These are phyloP conservation scores for Microdochium bolleyi DNA, from an alignment of 2,329 filamentous ascomycete species.

Conservation along the genomic window DNA sequence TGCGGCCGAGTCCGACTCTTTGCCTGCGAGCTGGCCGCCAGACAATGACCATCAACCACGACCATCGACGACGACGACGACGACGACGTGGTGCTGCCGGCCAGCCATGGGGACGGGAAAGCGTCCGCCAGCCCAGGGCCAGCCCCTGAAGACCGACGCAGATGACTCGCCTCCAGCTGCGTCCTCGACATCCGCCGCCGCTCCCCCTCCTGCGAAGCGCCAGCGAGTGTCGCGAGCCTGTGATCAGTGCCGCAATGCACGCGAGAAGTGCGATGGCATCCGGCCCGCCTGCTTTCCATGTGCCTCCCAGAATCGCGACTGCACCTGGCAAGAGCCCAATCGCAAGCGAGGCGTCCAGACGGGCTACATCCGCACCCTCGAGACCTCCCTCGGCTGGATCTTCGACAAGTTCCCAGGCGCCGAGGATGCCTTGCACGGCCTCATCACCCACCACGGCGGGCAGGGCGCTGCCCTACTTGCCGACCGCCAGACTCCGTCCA, in stretches of 20 bases:
- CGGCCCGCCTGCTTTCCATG: constrained; percentile 63
- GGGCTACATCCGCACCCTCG: constrained; percentile 70
- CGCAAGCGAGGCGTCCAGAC: constrained; percentile 74
- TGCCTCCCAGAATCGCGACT: constrained; percentile 51
- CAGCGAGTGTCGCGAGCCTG: constrained; percentile 62
- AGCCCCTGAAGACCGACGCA: constrained; percentile 12
- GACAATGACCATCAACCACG: neutral
- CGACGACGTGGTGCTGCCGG: neutral
- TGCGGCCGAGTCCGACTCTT: too few species aligned
- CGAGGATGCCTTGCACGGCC: constrained; percentile 47
- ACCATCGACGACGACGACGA: constrained; percentile 2
- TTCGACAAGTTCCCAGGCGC: constrained; percentile 53
- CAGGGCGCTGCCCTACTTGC: constrained; percentile 36
- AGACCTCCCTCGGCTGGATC: constrained; percentile 59
- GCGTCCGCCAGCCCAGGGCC: constrained; percentile 12
- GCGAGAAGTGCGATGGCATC: constrained; percentile 66
- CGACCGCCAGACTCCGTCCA: constrained; percentile 40
- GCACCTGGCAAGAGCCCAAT: constrained; percentile 64
- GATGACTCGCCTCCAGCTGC: constrained; percentile 11
- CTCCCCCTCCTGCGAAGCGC: constrained; percentile 37
- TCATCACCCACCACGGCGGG: constrained; percentile 38
- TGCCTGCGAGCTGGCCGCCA: too few species aligned
- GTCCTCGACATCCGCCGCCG: neutral
- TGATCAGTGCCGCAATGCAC: constrained; percentile 58
- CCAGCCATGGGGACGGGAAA: neutral